phyloP scores from a whole-genome alignment of 331 rosid species.

The Acacia concinna region DNA sequence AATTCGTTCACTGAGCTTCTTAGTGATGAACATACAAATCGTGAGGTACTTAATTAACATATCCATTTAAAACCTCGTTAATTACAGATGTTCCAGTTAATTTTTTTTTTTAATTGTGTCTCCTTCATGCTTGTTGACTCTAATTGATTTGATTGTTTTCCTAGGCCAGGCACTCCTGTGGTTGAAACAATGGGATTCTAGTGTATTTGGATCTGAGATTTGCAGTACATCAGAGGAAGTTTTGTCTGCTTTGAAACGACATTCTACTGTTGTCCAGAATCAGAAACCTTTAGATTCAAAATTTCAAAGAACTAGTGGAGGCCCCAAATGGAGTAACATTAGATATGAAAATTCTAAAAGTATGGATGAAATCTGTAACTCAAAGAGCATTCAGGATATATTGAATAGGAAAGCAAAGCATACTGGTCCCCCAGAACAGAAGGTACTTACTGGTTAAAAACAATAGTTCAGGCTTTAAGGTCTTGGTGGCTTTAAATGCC shows the following conservation, averaged over 20 bases:
- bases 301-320: constrained; percentile 51
- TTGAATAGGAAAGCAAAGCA: constrained; percentile 51
- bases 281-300: constrained; percentile 54
- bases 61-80: constrained; percentile 4
- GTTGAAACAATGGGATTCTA: constrained; percentile 94
- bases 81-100: constrained; percentile 15
- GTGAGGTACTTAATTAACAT: constrained; percentile 61
- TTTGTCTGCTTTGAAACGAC: constrained; percentile 82
- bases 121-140: constrained; percentile 14
- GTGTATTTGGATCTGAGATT: constrained; percentile 86
- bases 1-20: constrained; percentile 90
- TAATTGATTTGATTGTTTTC: constrained; percentile 25
- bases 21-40: constrained; percentile 95
- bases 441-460: constrained; percentile 49
- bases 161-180: constrained; percentile 77
- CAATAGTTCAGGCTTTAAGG: neutral
- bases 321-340: constrained; percentile 49
- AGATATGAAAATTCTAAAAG: constrained; percentile 42
- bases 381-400: constrained; percentile 50
- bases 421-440: constrained; percentile 77
- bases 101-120: constrained; percentile 20
- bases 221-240: constrained; percentile 83
- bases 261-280: constrained; percentile 69
- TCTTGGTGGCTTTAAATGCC: neutral
- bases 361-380: constrained; percentile 40